Evolutionary conservation across 106 monocot species (phyloP).

Genomic region (Phalaenopsis aphrodite): DNA sequence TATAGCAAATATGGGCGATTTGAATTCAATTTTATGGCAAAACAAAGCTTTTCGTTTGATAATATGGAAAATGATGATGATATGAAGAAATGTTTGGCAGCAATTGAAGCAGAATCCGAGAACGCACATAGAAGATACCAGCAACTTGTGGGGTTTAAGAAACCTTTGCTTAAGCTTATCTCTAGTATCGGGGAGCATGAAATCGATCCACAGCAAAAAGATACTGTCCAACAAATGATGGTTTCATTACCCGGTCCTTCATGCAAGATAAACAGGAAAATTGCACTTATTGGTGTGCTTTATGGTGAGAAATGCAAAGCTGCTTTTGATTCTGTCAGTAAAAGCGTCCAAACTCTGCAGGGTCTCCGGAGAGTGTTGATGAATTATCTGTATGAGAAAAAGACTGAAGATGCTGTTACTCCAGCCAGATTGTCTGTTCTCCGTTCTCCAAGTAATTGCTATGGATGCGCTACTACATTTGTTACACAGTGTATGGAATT

Average conservation of each 20-base stretch:
- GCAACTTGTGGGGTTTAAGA: conserved; percentile 96
- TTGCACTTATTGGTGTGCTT: conserved; percentile 82
- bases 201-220: conserved; percentile 94
- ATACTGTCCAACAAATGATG: conserved; percentile 98
- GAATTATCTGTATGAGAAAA: conserved; percentile 81
- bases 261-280: conserved; percentile 94
- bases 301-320: conserved; percentile 99
- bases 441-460: conserved; percentile 79
- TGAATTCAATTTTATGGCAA: conserved; percentile 99
- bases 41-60: conserved; percentile 92
- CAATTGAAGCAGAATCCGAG: conserved; percentile 95
- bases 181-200: conserved; percentile 97
- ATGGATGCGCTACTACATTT: conserved; percentile 91
- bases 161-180: conserved; percentile 89
- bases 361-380: conserved; percentile 78
- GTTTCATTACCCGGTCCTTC: conserved; percentile 93
- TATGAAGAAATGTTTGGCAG: conserved; percentile 91
- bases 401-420: conserved; percentile 34
- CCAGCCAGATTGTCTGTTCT: conserved; percentile 38
- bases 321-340: conserved; percentile 98
- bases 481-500: conserved; percentile 87
- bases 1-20: conserved; percentile 99
- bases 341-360: conserved; percentile 97
- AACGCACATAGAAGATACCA: conserved; percentile 98
- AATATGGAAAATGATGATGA: conserved; percentile 98